These are phyloP conservation scores for Colletotrichum sp. DNA, from an alignment of 2,329 filamentous ascomycete genomes.

Conservation along the genomic window DNA sequence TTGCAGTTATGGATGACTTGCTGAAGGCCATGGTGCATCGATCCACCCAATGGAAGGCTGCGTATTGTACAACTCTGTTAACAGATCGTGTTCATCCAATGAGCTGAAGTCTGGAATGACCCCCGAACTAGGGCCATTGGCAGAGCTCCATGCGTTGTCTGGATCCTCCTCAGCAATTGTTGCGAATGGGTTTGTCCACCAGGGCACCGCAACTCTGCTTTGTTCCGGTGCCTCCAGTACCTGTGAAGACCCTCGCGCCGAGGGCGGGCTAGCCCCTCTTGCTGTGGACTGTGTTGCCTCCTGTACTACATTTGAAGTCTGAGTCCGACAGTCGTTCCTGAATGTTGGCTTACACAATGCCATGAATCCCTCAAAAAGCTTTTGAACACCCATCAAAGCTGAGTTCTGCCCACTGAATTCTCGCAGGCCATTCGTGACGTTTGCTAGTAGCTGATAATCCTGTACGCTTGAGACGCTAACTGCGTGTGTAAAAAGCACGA, in stretches of 20 bases:
- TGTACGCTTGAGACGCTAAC: background rate
- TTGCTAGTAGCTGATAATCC: background rate
- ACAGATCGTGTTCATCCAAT: background rate
- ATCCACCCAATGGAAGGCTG: background rate
- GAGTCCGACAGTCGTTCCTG: background rate
- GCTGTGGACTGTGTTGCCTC: background rate
- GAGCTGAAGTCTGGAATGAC: background rate
- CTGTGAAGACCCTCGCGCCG: background rate
- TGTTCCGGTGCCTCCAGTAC: background rate
- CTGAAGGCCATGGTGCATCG: background rate
- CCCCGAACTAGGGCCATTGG: background rate
- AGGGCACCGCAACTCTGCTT: background rate
- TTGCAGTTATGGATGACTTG: background rate
- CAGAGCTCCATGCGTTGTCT: background rate
- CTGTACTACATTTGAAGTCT: background rate
- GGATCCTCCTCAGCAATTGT: background rate
- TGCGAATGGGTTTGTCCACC: background rate
- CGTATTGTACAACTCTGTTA: background rate
- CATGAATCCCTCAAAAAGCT: background rate
- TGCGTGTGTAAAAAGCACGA: background rate
- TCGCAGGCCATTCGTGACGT: background rate
- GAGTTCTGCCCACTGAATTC: background rate
- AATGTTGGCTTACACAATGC: background rate
- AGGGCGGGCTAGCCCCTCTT: background rate
- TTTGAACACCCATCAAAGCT: background rate